Evolutionary conservation across 805 yeast species (phyloP).

Genomic region (Candida tallmaniae): DNA sequence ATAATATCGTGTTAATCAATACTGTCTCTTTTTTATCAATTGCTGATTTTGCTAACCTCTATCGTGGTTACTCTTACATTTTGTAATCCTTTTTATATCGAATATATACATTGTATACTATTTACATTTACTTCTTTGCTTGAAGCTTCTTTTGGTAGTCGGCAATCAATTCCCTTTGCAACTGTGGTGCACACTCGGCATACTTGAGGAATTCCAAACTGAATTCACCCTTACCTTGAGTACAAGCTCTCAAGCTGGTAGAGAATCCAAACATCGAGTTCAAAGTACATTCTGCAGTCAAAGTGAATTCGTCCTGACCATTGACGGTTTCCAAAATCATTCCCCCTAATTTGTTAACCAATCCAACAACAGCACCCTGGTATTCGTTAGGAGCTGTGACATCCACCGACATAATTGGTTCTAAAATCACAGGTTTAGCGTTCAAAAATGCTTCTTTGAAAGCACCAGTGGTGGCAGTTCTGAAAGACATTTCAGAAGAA

Average conservation of each 20-base stretch:
- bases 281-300: slow-evolving; percentile 93
- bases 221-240: slow-evolving; percentile 99
- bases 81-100: neutral
- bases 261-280: slow-evolving; percentile 96
- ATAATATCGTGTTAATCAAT: slow-evolving; percentile 6
- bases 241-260: slow-evolving; percentile 88
- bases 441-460: slow-evolving; percentile 85
- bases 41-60: neutral
- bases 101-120: neutral
- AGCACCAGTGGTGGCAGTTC: slow-evolving; percentile 87
- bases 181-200: slow-evolving; percentile 83
- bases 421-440: slow-evolving; percentile 83
- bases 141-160: slow-evolving; percentile 49
- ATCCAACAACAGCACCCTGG: slow-evolving; percentile 89
- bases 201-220: slow-evolving; percentile 91
- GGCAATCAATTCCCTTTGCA: slow-evolving; percentile 85
- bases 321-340: slow-evolving; percentile 91
- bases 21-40: too few species aligned
- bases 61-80: neutral
- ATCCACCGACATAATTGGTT: slow-evolving; percentile 93
- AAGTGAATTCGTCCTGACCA: slow-evolving; percentile 89
- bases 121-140: slow-evolving; percentile 16
- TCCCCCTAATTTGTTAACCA: slow-evolving; percentile 88
- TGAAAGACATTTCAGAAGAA: slow-evolving; percentile 92
- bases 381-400: slow-evolving; percentile 94